These are phyloP conservation scores for Gryganskiella cystojenkinii DNA, from an alignment of 192 early-diverging fungal genomes.

Conservation along the genomic window DNA sequence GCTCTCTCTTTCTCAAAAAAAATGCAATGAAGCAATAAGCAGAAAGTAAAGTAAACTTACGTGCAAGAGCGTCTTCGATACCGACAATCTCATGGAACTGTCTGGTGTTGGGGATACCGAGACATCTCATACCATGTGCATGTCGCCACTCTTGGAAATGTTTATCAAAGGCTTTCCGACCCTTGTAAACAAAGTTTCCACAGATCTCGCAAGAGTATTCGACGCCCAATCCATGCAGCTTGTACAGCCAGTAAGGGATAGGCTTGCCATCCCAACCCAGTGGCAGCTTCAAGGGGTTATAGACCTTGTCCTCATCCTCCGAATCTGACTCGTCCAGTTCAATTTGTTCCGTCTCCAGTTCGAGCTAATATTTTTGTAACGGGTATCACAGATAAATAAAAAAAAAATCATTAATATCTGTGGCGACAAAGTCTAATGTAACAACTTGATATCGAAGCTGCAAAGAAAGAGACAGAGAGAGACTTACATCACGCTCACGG, in stretches of 20 bases:
- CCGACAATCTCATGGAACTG: constrained; percentile 92
- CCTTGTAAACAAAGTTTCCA: constrained; percentile 94
- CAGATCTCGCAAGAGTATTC: constrained; percentile 98
- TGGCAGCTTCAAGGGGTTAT: constrained; percentile 96
- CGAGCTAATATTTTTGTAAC: too few species aligned
- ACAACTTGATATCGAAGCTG: background rate
- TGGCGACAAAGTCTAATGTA: background rate
- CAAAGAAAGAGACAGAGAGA: background rate
- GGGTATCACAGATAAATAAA: background rate
- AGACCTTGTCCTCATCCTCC: constrained; percentile 90
- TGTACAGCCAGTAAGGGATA: constrained; percentile 99
- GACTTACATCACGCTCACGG: constrained; percentile 76
- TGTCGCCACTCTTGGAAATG: constrained; percentile 97
- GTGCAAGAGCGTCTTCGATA: constrained; percentile 91
- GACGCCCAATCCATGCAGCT: constrained; percentile 94
- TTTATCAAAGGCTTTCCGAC: constrained; percentile 94
- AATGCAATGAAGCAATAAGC: too few species aligned
- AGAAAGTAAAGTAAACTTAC: constrained; percentile 59
- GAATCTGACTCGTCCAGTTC: constrained; percentile 71
- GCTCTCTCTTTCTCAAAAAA: too few species aligned
- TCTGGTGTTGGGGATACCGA: constrained; percentile 91
- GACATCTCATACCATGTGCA: constrained; percentile 91
- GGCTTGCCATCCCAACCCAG: constrained; percentile 99
- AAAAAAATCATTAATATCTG: background rate
- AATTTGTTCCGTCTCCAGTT: constrained; percentile 76